phyloP scores from a whole-genome alignment of 176 grass and related monocot species.

The Cenchrus fungigraminus region DNA sequence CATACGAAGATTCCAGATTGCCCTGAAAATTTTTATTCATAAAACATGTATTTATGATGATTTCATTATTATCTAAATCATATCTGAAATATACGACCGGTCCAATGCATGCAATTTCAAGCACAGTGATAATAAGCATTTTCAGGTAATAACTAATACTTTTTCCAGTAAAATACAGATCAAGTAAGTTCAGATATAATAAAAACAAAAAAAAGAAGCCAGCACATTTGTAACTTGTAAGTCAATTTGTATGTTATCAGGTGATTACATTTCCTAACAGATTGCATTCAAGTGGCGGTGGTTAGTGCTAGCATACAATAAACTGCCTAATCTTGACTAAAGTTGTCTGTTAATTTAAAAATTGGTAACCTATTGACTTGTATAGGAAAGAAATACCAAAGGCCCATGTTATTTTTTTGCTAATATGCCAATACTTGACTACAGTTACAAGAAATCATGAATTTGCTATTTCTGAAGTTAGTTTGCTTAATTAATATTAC shows the following conservation, averaged over 20 bases:
- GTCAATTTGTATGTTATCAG: constrained; percentile 25
- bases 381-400: constrained; percentile 4
- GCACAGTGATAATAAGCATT: constrained; percentile 13
- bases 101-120: constrained; percentile 39
- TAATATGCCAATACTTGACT: neutral
- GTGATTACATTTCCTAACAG: constrained; percentile 14
- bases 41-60: constrained; percentile 19
- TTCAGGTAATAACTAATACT: neutral
- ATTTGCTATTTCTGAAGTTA: constrained; percentile 1
- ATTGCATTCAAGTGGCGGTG: neutral
- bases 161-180: neutral
- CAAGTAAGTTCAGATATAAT: constrained; percentile 3
- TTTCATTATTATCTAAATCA: constrained; percentile 16
- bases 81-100: neutral
- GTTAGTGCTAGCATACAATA: neutral
- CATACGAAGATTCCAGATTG: constrained; percentile 81
- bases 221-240: neutral
- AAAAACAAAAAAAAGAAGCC: constrained; percentile 27
- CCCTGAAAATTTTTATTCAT: constrained; percentile 57
- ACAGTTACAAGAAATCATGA: constrained; percentile 8
- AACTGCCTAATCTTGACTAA: constrained; percentile 3
- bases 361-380: neutral
- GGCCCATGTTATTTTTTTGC: neutral
- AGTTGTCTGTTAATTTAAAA: neutral
- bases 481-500: neutral